These are phyloP conservation scores for Calonectria pseudoreteaudii DNA, from an alignment of 2,329 filamentous ascomycete genomes.

Conservation along the genomic window DNA sequence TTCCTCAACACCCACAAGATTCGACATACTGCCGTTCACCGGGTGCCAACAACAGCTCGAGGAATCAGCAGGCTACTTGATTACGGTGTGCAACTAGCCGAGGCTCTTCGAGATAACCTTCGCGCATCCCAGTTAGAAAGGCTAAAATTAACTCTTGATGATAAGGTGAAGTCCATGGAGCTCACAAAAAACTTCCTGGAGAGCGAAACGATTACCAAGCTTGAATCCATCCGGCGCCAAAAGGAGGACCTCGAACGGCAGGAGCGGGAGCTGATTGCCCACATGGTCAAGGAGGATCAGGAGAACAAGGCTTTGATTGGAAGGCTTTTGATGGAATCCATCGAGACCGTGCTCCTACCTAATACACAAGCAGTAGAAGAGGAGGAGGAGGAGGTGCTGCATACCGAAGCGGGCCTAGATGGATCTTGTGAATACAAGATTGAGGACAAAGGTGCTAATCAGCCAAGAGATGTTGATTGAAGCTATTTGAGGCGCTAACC, in stretches of 20 bases:
- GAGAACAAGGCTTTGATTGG: constrained; percentile 4
- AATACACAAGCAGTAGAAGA: background rate
- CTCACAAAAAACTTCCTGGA: constrained; percentile 9
- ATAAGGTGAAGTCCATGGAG: constrained; percentile 1
- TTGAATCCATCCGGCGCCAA: background rate
- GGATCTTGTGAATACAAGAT: background rate
- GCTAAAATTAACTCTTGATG: background rate
- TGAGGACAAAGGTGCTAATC: background rate
- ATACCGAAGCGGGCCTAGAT: background rate
- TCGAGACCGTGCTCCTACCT: background rate
- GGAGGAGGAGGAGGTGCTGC: background rate
- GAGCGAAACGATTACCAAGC: background rate
- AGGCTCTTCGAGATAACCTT: background rate
- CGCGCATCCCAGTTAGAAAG: background rate
- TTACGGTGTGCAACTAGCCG: background rate
- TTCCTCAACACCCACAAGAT: background rate
- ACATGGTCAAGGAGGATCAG: background rate
- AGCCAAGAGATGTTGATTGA: background rate
- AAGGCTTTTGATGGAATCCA: background rate
- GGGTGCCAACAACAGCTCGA: constrained; percentile 1
- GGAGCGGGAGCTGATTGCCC: constrained; percentile 3
- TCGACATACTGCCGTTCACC: constrained; percentile 4
- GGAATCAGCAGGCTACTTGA: constrained; percentile 5
- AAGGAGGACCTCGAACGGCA: constrained; percentile 4
- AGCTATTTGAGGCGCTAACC: background rate